phyloP scores from a whole-genome alignment of 225 moss, liverwort and hornwort species.

The Pseudisothecium myosuroides region DNA sequence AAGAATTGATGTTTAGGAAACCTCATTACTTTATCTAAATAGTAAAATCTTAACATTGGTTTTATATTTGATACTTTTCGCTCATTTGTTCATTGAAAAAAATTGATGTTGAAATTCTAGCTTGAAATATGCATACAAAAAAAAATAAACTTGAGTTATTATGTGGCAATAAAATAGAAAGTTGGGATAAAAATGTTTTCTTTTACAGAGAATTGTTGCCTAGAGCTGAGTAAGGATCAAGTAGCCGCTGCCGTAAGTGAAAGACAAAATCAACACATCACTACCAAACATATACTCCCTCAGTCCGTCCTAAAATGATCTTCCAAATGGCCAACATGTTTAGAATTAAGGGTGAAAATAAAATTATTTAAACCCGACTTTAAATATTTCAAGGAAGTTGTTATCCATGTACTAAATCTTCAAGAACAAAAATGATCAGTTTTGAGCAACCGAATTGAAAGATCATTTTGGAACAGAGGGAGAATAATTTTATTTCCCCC shows the following conservation, averaged over 20 bases:
- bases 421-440: neutral
- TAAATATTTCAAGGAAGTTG: too few species aligned
- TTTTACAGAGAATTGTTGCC: neutral
- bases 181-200: neutral
- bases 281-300: neutral
- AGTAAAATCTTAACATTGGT: neutral
- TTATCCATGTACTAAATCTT: neutral
- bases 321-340: neutral
- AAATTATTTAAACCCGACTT: fast-evolving
- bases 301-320: fast-evolving
- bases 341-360: neutral
- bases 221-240: neutral
- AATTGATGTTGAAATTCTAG: neutral
- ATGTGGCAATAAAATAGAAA: too few species aligned
- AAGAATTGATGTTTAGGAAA: neutral
- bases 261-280: neutral
- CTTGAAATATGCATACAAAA: neutral
- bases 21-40: neutral
- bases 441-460: neutral
- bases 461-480: fast-evolving
- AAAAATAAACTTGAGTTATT: neutral
- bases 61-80: neutral
- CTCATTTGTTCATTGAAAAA: neutral
- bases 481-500: fast-evolving
- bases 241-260: neutral